Conservation (phyloP, 2,329 filamentous ascomycete species). For the Ambrosiella xylebori region DNA sequence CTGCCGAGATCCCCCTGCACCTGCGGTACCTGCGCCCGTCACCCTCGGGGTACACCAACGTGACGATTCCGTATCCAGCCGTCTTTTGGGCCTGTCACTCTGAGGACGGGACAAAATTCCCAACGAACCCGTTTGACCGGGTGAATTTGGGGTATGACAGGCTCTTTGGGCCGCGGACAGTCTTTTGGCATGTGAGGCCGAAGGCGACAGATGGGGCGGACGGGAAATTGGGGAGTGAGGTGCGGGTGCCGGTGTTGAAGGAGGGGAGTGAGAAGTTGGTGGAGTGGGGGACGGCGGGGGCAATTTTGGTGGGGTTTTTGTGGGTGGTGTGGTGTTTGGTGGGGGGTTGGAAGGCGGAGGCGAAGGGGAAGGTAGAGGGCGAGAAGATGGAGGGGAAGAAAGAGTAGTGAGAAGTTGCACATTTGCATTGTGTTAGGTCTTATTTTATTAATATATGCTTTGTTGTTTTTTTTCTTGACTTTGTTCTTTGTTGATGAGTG, state of each 20-base stretch:
- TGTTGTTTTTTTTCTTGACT: too few relatives aligned
- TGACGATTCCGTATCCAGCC: slow-evolving; percentile 59
- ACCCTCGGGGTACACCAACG: slow-evolving; percentile 31
- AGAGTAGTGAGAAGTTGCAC: slow-evolving; percentile 9
- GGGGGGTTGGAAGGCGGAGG: slow-evolving; percentile 16
- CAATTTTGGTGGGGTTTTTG: slow-evolving; percentile 45
- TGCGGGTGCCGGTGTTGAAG: slow-evolving; percentile 50
- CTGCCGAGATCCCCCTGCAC: slow-evolving; percentile 61
- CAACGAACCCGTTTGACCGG: slow-evolving; percentile 69
- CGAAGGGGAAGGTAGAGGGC: slow-evolving; percentile 13
- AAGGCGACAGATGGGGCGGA: slow-evolving; percentile 9
- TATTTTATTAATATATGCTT: too few relatives aligned
- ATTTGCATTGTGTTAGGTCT: too few relatives aligned
- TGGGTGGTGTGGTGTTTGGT: slow-evolving; percentile 50
- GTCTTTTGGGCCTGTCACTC: slow-evolving; percentile 82
- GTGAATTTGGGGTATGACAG: slow-evolving; percentile 72
- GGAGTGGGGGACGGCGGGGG: slow-evolving; percentile 37
- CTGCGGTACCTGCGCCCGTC: slow-evolving; percentile 61
- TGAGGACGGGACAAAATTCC: slow-evolving; percentile 47
- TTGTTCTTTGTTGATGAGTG: too few relatives aligned
- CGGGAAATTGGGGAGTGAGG: slow-evolving; percentile 29
- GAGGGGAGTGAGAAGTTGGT: slow-evolving; percentile 31
- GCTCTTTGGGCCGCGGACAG: slow-evolving; percentile 56
- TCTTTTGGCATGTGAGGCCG: slow-evolving; percentile 61
- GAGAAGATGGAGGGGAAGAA: slow-evolving; percentile 15